Base-by-base conservation (phyloP, 345 rosid genomes). In the Linum tenue region DNA sequence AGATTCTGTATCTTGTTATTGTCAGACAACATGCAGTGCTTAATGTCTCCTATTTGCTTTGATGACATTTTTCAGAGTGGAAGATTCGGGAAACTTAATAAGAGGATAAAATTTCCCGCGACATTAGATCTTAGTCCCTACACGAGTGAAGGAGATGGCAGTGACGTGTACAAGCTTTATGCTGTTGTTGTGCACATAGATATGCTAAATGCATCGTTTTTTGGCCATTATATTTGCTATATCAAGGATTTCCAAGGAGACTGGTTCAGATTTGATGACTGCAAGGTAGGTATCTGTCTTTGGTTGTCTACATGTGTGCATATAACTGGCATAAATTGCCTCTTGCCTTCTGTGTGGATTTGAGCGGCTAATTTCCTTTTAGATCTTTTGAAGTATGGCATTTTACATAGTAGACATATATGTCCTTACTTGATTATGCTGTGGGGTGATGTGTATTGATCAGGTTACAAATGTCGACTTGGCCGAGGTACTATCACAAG, bases 101-200 rank as follows among this genome's bases (percentile, higher is more conserved):
- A 95, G 87, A 76, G 84, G 78, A 83, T 95, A 16, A 79, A 75
- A 69, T 91, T 95, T 75, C 95, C 95, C 7, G 95, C 85, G 82
- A 85, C 83, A 8, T 79, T 95, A 62, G 78, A 95, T 76, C 96
- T 95, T 66, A 77, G 62, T 74, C 95, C 90, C 60, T 95, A 89
- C 82, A 86, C 85, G 88, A 91, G 89, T 41, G 85, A 85, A 43
- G 94, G 87, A 72, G 91, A 85, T 70, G 87, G 82, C 44, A 64
- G 83, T 58, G 86, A 91, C 75, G 55, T 83, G 7, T 91, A 84
- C 80, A 84, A 69, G 82, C 96, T 95, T n/a, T 91, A 89, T 72
- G 96, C 99, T 0, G 97, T 91, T 68, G 90, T 89, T 73, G 99
- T 95, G 73, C 99, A 91, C 61, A 80, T 95, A 69, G 99, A 95